A percentile compares a stretch with the other conserved stretches of the same genome.
phyloP scores from a whole-genome alignment of 2,329 filamentous ascomycete genomes.

The Paraconiothyrium sp. region DNA sequence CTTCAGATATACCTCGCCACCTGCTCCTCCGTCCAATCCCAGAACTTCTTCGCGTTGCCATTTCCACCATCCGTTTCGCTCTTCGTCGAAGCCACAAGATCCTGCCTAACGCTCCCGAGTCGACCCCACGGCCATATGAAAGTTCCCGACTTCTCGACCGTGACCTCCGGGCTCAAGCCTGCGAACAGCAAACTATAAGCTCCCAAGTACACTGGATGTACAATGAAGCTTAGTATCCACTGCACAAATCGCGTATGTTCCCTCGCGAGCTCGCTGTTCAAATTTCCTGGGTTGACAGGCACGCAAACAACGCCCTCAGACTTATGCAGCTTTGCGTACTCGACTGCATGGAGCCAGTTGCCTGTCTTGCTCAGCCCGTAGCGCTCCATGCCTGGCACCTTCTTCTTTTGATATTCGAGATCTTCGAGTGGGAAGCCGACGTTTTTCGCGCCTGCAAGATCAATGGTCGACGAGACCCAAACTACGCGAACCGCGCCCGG shows the following conservation, averaged over 20 bases:
- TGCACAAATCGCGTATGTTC: constrained; percentile 2
- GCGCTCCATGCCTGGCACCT: background rate
- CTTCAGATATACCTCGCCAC: background rate
- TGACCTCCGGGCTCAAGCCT: background rate
- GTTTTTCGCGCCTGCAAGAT: constrained; percentile 17
- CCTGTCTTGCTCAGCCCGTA: constrained; percentile 27
- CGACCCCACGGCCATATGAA: constrained; percentile 1
- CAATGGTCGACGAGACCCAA: constrained; percentile 17
- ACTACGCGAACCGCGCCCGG: constrained; percentile 32
- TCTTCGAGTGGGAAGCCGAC: constrained; percentile 13
- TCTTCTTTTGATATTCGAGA: background rate
- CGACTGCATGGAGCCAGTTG: constrained; percentile 26
- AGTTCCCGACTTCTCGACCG: background rate
- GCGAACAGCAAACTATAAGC: background rate
- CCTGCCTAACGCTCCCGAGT: background rate
- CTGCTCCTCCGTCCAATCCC: constrained; percentile 8
- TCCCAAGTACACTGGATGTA: background rate
- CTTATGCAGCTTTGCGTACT: constrained; percentile 18
- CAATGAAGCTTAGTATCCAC: background rate
- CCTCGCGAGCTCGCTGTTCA: constrained; percentile 34
- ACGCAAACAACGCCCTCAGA: constrained; percentile 21
- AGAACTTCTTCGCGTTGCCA: constrained; percentile 10
- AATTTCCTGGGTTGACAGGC: constrained; percentile 49
- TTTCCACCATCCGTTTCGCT: constrained; percentile 4
- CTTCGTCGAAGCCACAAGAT: constrained; percentile 2